These are phyloP conservation scores for Plasmodium relictum DNA, from an alignment of 169 alveolate genomes.

Conservation along the genomic window DNA sequence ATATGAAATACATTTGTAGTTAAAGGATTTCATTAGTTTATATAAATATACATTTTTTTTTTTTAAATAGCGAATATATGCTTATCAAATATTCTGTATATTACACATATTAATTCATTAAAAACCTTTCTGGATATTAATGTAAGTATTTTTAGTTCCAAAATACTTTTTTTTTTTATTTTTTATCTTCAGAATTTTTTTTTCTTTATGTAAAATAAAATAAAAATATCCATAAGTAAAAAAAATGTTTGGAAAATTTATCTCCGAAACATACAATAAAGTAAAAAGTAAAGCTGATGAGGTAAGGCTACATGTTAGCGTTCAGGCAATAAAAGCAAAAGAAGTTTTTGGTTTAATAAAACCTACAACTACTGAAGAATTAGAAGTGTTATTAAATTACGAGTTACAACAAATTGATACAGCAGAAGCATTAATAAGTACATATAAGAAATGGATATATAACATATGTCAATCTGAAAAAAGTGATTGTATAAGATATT, in stretches of 20 bases:
- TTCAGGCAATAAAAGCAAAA: conserved; percentile 68
- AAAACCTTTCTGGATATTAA: too few relatives aligned
- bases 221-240: too few relatives aligned
- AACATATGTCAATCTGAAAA: conserved; percentile 54
- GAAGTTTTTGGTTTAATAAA: conserved; percentile 59
- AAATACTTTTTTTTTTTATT: too few relatives aligned
- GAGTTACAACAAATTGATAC: conserved; percentile 66
- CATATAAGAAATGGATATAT: conserved; percentile 72
- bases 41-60: too few relatives aligned
- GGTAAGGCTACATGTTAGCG: conserved; percentile 67
- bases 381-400: conserved; percentile 49
- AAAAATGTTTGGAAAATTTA: conserved; percentile 58
- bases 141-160: too few relatives aligned
- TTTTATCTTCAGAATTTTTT: too few relatives aligned
- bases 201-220: too few relatives aligned
- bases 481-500: conserved; percentile 60
- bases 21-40: too few relatives aligned
- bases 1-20: too few relatives aligned
- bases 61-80: too few relatives aligned
- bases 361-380: conserved; percentile 47
- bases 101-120: too few relatives aligned
- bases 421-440: conserved; percentile 43
- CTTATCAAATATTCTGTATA: too few relatives aligned
- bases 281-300: conserved; percentile 70
- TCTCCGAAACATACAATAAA: conserved; percentile 64